phyloP scores from a whole-genome alignment of 2,329 filamentous ascomycete genomes.

The Tolypocladium sp. region DNA sequence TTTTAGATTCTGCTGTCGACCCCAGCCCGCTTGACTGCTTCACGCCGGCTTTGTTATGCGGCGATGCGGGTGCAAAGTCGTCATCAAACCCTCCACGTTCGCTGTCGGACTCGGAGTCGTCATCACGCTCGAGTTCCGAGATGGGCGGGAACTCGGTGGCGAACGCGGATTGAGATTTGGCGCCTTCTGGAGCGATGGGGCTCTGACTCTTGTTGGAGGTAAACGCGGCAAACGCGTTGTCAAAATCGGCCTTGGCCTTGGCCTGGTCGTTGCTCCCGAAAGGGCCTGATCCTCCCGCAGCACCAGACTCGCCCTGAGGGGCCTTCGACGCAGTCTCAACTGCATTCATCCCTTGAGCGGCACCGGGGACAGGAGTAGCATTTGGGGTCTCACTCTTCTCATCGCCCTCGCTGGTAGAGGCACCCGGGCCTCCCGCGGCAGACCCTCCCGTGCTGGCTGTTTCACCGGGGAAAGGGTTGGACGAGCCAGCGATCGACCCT shows the following conservation, averaged over 20 bases:
- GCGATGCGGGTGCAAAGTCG: conserved; percentile 67
- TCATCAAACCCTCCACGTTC: conserved; percentile 86
- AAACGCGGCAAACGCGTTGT: conserved; percentile 76
- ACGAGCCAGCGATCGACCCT: conserved; percentile 30
- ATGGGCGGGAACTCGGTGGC: conserved; percentile 88
- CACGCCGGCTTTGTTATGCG: conserved; percentile 23
- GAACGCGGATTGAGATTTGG: conserved; percentile 43
- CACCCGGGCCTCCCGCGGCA: conserved; percentile 11
- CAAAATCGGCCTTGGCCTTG: conserved; percentile 72
- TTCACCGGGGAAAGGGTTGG: conserved; percentile 16
- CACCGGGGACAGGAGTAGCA: conserved; percentile 15
- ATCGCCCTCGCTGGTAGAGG: conserved; percentile 5
- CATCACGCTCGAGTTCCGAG: conserved; percentile 71
- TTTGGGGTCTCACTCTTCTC: conserved; percentile 15
- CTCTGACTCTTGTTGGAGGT: conserved; percentile 42
- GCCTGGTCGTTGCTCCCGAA: conserved; percentile 44
- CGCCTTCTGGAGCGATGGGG: conserved; percentile 28
- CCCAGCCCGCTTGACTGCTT: conserved; percentile 3
- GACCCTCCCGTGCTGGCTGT: conserved; percentile 9
- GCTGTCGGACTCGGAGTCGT: conserved; percentile 73
- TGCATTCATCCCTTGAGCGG: conserved; percentile 10
- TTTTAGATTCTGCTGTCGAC: conserved; percentile 5
- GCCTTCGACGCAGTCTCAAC: conserved; percentile 6
- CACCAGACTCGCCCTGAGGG: conserved; percentile 8
- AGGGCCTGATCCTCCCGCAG: conserved; percentile 29